Evolutionary conservation across 106 monocot genomes (phyloP), one percentile per base, ranked within the genome.

Genomic region (Acorus gramineus): DNA sequence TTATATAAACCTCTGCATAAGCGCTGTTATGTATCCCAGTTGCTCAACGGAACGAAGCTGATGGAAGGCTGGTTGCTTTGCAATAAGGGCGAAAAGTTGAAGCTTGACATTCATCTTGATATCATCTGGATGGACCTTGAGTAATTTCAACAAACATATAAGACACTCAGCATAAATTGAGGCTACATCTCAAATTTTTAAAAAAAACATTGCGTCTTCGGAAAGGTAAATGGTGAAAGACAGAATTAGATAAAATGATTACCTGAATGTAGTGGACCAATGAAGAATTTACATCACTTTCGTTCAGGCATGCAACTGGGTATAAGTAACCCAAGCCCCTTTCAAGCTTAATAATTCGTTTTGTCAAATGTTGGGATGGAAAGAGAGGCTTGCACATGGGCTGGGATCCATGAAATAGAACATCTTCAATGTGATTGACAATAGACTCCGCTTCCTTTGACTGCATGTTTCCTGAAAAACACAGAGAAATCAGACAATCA

Each of bases 11-110:
- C 90, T 95, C 51, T 85, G 69, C 56, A 49, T 60, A 66, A 95
- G 90, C 45, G 79, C 56, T 42, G 90, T 80, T 68, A 95, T 90
- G 59, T 90, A 90, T 43, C 95, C 95, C 65, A 95, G 82, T 78
- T 95, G 95, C 68, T 95, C 95, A 69, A 95, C 79, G n/a, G 95
- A 73, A 51, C 90, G 84, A 69, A 95, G 86, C 63, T 90, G 95
- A 76, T 90, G 90, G 72, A 95, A 95, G 47, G 87, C 80, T 67
- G 90, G 87, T 74, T 95, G 90, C 65, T 95, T 95, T 14, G 87
- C 90, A 76, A 87, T 67, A 62, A 80, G 73, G 73, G 78, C 80
- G 85, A 90, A 75, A 45, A 95, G 64, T 71, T 90, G 82, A 73
- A 95, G 82, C 67, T 80, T 77, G 13, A 77, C 74, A 79, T 95